Evolutionary conservation across 306 rosid species (phyloP).

Genomic region (Fragaria iinumae): DNA sequence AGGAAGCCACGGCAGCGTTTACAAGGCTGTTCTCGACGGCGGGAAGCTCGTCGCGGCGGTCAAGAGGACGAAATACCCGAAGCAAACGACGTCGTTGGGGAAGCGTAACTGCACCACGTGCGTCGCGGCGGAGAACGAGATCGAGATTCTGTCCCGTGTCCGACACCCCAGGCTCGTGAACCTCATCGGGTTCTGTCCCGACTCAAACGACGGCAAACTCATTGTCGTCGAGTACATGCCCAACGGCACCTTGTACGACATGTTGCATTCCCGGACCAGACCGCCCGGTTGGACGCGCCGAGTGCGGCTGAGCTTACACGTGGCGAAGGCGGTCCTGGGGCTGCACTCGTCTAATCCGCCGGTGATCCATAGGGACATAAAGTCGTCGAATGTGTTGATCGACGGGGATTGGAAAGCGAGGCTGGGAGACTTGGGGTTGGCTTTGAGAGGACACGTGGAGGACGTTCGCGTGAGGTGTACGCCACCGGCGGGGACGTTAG

Average conservation of each 20-base stretch:
- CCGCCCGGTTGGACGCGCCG: constrained; percentile 79
- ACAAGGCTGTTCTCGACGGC: constrained; percentile 61
- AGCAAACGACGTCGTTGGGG: constrained; percentile 29
- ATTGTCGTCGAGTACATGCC: constrained; percentile 87
- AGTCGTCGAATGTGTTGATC: constrained; percentile 75
- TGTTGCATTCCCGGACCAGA: constrained; percentile 38
- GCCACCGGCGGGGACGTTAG: constrained; percentile 94
- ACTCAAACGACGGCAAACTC: constrained; percentile 37
- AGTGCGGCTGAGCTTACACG: constrained; percentile 51
- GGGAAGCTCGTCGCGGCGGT: constrained; percentile 72
- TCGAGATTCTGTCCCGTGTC: constrained; percentile 78
- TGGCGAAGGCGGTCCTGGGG: constrained; percentile 62
- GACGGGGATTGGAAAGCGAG: constrained; percentile 58
- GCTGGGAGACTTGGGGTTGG: constrained; percentile 83
- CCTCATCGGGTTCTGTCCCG: constrained; percentile 64
- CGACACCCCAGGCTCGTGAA: constrained; percentile 63
- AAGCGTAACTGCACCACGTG: constrained; percentile 41
- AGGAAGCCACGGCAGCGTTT: constrained; percentile 87
- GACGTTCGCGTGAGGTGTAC: constrained; percentile 79
- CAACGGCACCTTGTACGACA: constrained; percentile 79
- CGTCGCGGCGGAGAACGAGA: constrained; percentile 72
- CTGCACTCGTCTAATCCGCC: constrained; percentile 78
- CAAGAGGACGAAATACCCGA: constrained; percentile 43
- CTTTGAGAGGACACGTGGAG: constrained; percentile 81
- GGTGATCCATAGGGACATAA: constrained; percentile 82